phyloP scores from a whole-genome alignment of 345 rosid species.

The Lumnitzera racemosa region DNA sequence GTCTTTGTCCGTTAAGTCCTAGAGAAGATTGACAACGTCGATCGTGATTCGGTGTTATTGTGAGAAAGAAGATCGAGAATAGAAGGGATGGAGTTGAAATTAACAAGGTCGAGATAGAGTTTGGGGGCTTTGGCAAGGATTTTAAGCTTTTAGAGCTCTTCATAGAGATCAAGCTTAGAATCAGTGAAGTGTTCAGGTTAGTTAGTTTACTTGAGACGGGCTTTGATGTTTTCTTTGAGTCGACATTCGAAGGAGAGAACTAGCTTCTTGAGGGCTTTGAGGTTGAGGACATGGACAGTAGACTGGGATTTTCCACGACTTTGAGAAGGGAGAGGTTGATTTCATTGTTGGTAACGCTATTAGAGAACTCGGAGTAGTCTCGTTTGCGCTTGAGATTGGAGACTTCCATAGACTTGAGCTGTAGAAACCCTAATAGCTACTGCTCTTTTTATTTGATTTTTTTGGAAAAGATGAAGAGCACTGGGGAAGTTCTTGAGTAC shows the following conservation, averaged over 20 bases:
- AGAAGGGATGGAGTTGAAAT: constrained; percentile 64
- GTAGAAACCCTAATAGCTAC: no score
- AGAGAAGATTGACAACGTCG: constrained; percentile 82
- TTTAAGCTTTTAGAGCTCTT: constrained; percentile 81
- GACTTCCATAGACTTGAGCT: no score
- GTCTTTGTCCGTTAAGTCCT: constrained; percentile 90
- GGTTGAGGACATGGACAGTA: constrained; percentile 62
- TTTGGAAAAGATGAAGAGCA: no score
- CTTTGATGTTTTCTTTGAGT: constrained; percentile 89
- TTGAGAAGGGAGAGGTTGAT: constrained; percentile 75
- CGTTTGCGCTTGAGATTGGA: no score
- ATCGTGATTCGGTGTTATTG: constrained; percentile 81
- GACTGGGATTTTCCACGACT: constrained; percentile 67
- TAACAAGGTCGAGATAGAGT: constrained; percentile 80
- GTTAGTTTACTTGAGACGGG: constrained; percentile 87
- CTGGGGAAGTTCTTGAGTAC: no score
- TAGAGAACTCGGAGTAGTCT: no score
- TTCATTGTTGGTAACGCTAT: constrained; percentile 6
- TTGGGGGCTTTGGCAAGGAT: constrained; percentile 89
- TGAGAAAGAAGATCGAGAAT: constrained; percentile 74
- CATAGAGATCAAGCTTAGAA: constrained; percentile 77
- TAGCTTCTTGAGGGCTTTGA: constrained; percentile 69
- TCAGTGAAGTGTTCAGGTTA: constrained; percentile 88
- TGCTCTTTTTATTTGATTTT: no score
- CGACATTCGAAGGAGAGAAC: constrained; percentile 96